Base-by-base conservation (phyloP, 768 basidiomycete species). In the Filobasidium floriforme region DNA sequence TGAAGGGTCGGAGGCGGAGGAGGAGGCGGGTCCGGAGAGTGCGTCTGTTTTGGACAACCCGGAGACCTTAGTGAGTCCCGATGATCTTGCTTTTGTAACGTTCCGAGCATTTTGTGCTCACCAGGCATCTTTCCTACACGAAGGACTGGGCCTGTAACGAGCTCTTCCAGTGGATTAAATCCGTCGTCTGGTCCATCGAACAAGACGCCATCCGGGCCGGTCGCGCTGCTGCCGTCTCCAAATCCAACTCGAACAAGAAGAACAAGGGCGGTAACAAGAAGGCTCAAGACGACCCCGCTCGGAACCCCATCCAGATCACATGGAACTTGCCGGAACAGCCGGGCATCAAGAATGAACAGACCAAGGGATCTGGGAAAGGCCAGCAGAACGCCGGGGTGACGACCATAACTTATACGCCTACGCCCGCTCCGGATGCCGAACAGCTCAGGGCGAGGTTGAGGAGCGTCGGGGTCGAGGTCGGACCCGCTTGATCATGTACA, bases 141-240 rank as follows among this genome's bases (percentile, higher is more conserved):
- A 49, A 77, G 75, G 75, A 77, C 44, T 71, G 73, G 49, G 72
- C 73, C 1, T 73, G 75, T 1, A 62, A 72, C n/a, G 76, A 75
- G 62, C 68, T 77, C 12, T 77, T 77, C 71, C 73, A 73, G 46
- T 77, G 76, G 76, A 77, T 77, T 51, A 77, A 77, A 67, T 73
- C 74, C 11, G 73, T 76, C 51, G 74, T 76, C 22, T 77, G 76
- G 76, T 74, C 75, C 24, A 76, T 75, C 46, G 75, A 76, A 52
- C 76, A 77, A 61, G 72, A 74, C 37, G 76, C 76, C 12, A 60
- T 65, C 18, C 64, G 64, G 10, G 49, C 64, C 3, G 64, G 57
- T 37, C 64, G 59, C 26, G 43, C 41, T 6, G 15, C 22, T 7
- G 29, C 54, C 54, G 22, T 24, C 26, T 15, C 54, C 54, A 15